Base-by-base conservation (phyloP, 345 rosid genomes). In the Euphorbia pulcherrima region DNA sequence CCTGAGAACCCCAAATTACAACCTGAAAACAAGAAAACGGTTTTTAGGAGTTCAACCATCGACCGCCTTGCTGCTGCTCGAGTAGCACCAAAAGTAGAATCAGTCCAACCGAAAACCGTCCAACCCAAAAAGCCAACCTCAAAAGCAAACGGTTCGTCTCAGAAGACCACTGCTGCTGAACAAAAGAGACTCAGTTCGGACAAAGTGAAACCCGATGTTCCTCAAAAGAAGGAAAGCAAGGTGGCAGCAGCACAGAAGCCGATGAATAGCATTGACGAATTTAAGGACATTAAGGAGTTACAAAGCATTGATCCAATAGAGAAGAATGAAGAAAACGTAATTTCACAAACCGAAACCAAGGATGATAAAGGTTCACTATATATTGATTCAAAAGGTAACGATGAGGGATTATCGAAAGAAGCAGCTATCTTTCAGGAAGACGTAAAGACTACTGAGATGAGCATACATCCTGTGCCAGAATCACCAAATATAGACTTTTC, bases 31-130 rank as follows among this genome's bases (percentile, higher is more conserved):
- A 88, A 77, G 65, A 83, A 79, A 66, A n/a, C 90, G 0, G 86
- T 86, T 37, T 80, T 87, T 48, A 87, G 96, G 71, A 88, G 84
- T 60, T 86, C 97, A 58, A 94, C 97, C 62, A 83, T 94, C 16
- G 96, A 94, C 66, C 96, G 95, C 39, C 97, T 94, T 50, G 90
- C 99, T 41, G 68, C 86, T 75, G 83, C 86, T 59, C 68, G 92
- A 65, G 74, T 76, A 56, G 68, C 80, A 44, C 72, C 84, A 69
- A 87, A 80, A 77, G 79, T 75, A 40, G 66, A 78, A 66, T 24
- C 80, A 62, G 71, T 68, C 60, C 78, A 76, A 74, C 60, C 78
- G 68, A 85, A 83, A 60, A 16, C 78, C 18, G 66, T 51, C 67
- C 89, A 81, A 23, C 83, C 85, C 53, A 77, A 82, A 66, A 84